Conservation (phyloP, 2,329 filamentous ascomycete species). For the Cladophialophora immunda region DNA sequence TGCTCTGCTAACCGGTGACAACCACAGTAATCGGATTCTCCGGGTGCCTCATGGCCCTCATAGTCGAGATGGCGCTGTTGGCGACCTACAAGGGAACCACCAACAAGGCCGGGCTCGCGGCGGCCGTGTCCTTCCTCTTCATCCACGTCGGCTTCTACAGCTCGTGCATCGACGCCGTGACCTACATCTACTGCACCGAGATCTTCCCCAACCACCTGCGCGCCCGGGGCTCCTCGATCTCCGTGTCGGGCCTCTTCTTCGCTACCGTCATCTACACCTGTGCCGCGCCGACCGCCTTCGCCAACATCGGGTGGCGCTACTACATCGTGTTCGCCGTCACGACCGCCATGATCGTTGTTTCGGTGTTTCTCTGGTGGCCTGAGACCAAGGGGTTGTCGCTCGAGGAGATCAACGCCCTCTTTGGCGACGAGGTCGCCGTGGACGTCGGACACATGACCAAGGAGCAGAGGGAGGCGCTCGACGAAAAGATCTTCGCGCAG, state of each 20-base stretch:
- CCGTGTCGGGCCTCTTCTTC: slow-evolving; percentile 15
- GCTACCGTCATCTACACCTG: slow-evolving; percentile 18
- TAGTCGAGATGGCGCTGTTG: slow-evolving; percentile 25
- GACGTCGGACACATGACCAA: slow-evolving; percentile 1
- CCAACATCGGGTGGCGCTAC: slow-evolving; percentile 45
- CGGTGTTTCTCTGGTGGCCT: slow-evolving; percentile 3
- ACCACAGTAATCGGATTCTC: slow-evolving; percentile 31
- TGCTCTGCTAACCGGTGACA: slow-evolving; percentile 50
- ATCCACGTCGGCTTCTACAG: slow-evolving; percentile 23
- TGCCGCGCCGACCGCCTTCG: slow-evolving; percentile 40
- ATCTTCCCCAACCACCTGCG: slow-evolving; percentile 27
- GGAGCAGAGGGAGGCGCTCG: slow-evolving; percentile 6
- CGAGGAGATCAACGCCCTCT: slow-evolving; percentile 21
- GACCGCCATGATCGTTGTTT: background rate
- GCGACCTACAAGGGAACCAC: slow-evolving; percentile 19
- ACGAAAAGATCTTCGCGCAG: slow-evolving; percentile 5
- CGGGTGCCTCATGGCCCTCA: slow-evolving; percentile 24
- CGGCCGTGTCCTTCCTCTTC: slow-evolving; percentile 68
- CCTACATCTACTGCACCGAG: slow-evolving; percentile 26
- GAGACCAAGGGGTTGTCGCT: slow-evolving; percentile 21
- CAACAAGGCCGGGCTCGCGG: slow-evolving; percentile 23
- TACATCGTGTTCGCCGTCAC: slow-evolving; percentile 41
- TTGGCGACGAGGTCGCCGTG: slow-evolving; percentile 17
- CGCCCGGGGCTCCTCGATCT: slow-evolving; percentile 19
- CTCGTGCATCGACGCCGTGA: slow-evolving; percentile 20